Conservation (phyloP, 148 eudicot species). For the Dysphania ambrosioides region DNA sequence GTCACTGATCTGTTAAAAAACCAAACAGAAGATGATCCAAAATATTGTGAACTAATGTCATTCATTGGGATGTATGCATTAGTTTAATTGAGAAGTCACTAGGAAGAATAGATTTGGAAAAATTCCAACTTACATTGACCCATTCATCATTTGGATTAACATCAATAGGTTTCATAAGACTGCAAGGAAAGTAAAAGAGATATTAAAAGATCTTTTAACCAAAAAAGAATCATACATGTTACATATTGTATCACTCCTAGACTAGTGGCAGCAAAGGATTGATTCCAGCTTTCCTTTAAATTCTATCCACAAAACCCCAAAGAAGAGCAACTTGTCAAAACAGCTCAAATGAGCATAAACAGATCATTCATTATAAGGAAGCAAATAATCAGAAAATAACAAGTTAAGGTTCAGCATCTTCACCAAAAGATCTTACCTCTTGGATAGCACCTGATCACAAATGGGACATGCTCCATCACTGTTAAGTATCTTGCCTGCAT, state of each 20-base stretch:
- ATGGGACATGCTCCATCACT: slow-evolving; percentile 90
- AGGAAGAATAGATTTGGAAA: neutral
- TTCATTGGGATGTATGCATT: neutral
- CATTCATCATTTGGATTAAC: slow-evolving; percentile 87
- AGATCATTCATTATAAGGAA: neutral
- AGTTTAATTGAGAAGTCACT: slow-evolving; percentile 1
- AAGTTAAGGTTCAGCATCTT: neutral
- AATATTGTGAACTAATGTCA: neutral
- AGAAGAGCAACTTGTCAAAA: slow-evolving; percentile 6
- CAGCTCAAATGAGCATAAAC: neutral
- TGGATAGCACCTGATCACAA: slow-evolving; percentile 92
- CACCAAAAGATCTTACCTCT: slow-evolving; percentile 48
- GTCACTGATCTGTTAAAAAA: neutral
- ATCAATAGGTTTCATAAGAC: slow-evolving; percentile 90
- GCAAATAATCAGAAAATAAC: neutral
- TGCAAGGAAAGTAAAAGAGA: slow-evolving; percentile 32
- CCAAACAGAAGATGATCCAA: slow-evolving; percentile 13
- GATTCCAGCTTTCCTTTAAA: slow-evolving; percentile 6
- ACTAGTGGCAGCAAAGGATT: neutral
- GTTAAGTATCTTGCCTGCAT: slow-evolving; percentile 76
- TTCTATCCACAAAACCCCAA: neutral
- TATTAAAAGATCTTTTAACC: slow-evolving; percentile 6
- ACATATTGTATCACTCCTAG: slow-evolving; percentile 2
- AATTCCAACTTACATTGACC: slow-evolving; percentile 64
- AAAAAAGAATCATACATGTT: neutral